phyloP scores from a whole-genome alignment of 208 protist species.

The Wallacemonas sp. region DNA sequence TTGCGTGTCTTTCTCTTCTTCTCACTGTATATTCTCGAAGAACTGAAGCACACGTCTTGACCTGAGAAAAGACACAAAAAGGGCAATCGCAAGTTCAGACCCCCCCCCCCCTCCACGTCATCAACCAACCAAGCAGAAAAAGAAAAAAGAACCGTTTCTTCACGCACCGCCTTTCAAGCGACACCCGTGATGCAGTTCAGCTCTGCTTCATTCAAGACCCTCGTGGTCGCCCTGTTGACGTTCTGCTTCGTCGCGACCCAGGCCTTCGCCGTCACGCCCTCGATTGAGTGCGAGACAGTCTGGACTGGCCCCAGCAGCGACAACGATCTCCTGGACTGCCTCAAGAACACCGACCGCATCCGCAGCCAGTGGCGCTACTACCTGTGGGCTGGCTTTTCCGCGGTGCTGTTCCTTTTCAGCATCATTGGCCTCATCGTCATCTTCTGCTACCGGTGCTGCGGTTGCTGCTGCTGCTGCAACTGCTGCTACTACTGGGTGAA shows the following conservation, averaged over 20 bases:
- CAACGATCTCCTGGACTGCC: constrained; percentile 65
- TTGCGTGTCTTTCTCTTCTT: background rate
- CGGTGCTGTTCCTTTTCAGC: constrained; percentile 55
- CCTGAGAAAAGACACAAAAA: too few species aligned
- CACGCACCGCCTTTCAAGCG: too few species aligned
- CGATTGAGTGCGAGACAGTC: constrained; percentile 74
- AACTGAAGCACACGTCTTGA: too few species aligned
- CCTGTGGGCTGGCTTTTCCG: constrained; percentile 50
- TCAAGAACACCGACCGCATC: constrained; percentile 51
- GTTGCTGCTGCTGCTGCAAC: constrained; percentile 25
- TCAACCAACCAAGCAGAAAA: too few species aligned
- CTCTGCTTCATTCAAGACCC: background rate
- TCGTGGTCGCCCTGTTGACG: constrained; percentile 30
- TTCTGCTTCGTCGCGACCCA: constrained; percentile 22
- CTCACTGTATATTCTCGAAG: too few species aligned
- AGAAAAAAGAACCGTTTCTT: too few species aligned
- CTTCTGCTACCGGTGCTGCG: constrained; percentile 57
- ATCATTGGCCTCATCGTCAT: constrained; percentile 61
- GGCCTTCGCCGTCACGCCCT: constrained; percentile 29
- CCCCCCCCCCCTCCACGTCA: too few species aligned
- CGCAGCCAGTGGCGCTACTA: constrained; percentile 57
- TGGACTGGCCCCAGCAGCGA: constrained; percentile 54
- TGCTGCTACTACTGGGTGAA: constrained; percentile 30
- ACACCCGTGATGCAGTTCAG: background rate
- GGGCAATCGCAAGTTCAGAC: too few species aligned